These are phyloP conservation scores for Nigrograna mackinnonii DNA, from an alignment of 2,329 filamentous ascomycete genomes.

Conservation along the genomic window DNA sequence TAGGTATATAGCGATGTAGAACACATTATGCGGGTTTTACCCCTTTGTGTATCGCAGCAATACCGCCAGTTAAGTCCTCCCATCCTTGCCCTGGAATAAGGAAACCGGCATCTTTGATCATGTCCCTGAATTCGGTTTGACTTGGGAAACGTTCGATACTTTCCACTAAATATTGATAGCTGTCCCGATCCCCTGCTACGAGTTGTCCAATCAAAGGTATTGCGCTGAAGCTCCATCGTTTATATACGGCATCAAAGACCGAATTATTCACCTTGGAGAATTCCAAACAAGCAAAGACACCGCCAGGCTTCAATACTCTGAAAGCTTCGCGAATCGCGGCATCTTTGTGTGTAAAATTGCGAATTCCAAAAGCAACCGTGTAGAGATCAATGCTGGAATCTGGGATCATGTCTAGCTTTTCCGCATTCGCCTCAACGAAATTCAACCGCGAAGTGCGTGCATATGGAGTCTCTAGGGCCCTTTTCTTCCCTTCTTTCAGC, in stretches of 20 bases:
- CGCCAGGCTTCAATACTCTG: constrained; percentile 89
- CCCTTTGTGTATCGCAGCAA: constrained; percentile 95
- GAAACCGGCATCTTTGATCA: constrained; percentile 87
- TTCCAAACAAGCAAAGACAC: constrained; percentile 94
- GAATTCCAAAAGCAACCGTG: constrained; percentile 95
- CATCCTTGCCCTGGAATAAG: constrained; percentile 72
- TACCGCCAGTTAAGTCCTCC: constrained; percentile 88
- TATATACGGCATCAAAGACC: constrained; percentile 83
- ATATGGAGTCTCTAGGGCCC: constrained; percentile 67
- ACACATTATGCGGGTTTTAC: constrained; percentile 72
- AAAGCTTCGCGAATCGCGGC: constrained; percentile 80
- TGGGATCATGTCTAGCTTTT: constrained; percentile 69
- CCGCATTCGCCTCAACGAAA: constrained; percentile 91
- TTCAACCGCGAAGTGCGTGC: constrained; percentile 57
- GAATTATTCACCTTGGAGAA: constrained; percentile 84
- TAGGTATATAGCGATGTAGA: no score
- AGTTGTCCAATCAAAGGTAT: constrained; percentile 96
- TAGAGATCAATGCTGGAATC: constrained; percentile 85
- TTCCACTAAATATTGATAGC: constrained; percentile 98
- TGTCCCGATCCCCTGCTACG: constrained; percentile 90
- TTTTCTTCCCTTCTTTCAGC: constrained; percentile 84
- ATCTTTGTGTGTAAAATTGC: constrained; percentile 94
- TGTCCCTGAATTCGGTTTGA: constrained; percentile 80
- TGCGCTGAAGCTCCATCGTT: constrained; percentile 91
- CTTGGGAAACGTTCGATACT: constrained; percentile 92